Evolutionary conservation across 2,329 filamentous ascomycete species (phyloP), one percentile per base, ranked within the genome.

Genomic region (Sclerotinia sclerotiorum): DNA sequence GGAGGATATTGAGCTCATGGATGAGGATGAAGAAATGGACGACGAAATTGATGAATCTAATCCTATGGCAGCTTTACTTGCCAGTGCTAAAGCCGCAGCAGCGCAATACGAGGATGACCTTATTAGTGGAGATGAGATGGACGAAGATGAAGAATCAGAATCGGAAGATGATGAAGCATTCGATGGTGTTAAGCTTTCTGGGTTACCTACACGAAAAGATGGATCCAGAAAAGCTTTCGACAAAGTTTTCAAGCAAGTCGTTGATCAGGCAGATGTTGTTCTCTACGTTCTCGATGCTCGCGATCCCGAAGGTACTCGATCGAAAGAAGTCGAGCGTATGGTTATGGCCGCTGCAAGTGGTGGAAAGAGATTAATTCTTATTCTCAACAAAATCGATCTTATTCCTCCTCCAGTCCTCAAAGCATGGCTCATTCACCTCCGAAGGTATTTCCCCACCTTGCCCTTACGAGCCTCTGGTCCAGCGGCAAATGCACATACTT

Each of bases 381-480:
- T 97, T 69, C 84, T 97, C 73, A 97, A 97, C 88, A 97, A 97
- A 86, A 94, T 97, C 78, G 94, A 97, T 79, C 85, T 97, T 68
- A 86, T 97, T 57, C 94, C 94, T 3, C 88, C 92, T 29, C 84
- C 88, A 58, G 90, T 94, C 17, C 87, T 97, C 56, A 92, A 92
- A 78, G 88, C 85, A 75, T 97, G 94, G 94, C 87, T 97, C 73
- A 80, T 86, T 69, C 88, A 97, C 79, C 86, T 97, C 71, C 90
- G 93, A 70, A 88, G 92, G 73, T 97, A 91, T 79, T 97, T 97
- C 84, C 94, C 94, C 42, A 97, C 94, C 8, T 84, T 97, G 48
- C 94, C 94, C 29, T 88, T 97, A 65, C 91, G 93, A 76, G 94
- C 94, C 21, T 93, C 92, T 60, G 89, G 87, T 73, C 86, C 92